phyloP scores from a whole-genome alignment of 208 protist species.

The Tritrichomonas musculus region DNA sequence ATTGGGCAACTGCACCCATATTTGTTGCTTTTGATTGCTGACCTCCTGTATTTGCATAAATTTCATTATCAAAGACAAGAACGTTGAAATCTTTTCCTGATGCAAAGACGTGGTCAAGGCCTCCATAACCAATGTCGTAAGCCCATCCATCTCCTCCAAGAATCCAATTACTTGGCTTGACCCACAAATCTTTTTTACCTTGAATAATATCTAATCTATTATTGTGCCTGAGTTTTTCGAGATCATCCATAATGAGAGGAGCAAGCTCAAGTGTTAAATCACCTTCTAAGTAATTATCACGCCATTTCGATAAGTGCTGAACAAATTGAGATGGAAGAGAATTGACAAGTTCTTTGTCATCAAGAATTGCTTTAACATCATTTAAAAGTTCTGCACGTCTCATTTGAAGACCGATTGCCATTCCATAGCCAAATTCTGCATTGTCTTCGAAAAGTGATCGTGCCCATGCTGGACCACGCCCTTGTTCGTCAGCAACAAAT shows the following conservation, averaged over 20 bases:
- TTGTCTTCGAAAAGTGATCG: constrained; percentile 65
- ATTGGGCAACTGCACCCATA: constrained; percentile 49
- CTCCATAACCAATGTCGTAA: constrained; percentile 60
- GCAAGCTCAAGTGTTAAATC: not conserved
- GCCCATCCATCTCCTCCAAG: constrained; percentile 64
- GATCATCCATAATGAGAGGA: not conserved
- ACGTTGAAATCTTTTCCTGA: constrained; percentile 57
- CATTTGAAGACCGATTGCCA: constrained; percentile 44
- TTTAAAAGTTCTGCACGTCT: constrained; percentile 40
- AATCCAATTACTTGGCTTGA: constrained; percentile 51
- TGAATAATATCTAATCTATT: not conserved
- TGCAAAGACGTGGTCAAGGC: constrained; percentile 58
- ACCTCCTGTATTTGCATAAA: constrained; percentile 62
- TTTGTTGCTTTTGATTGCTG: constrained; percentile 58
- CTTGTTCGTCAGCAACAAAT: constrained; percentile 57
- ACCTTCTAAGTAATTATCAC: not conserved
- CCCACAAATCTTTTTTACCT: constrained; percentile 35
- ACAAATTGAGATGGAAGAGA: not conserved
- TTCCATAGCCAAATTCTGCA: constrained; percentile 62
- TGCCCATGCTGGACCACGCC: constrained; percentile 60
- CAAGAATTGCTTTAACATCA: constrained; percentile 41
- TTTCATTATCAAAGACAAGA: constrained; percentile 60
- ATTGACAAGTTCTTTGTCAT: not conserved
- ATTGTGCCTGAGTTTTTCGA: not conserved
- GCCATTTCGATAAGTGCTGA: constrained; percentile 18